Conservation (phyloP, 2,329 filamentous ascomycete species). For the Hypoxylon sp. region DNA sequence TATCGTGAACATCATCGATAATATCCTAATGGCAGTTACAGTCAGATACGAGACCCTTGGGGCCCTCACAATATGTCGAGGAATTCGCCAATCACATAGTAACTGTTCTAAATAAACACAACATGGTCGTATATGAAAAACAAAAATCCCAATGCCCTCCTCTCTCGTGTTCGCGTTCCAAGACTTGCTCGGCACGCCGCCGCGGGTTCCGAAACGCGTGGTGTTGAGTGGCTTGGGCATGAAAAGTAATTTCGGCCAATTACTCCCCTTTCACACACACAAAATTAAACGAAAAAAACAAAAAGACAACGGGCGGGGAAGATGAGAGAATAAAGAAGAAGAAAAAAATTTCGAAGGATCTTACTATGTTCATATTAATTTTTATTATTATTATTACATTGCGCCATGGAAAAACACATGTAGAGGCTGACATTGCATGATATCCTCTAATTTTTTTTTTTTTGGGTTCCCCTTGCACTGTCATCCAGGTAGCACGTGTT, state of each 20-base stretch:
- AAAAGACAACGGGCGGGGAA: slow-evolving; percentile 4
- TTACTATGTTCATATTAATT: slow-evolving; percentile 22
- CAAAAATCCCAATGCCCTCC: slow-evolving; percentile 1
- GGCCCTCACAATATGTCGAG: background rate
- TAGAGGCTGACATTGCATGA: slow-evolving; percentile 40
- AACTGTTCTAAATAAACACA: slow-evolving; percentile 10
- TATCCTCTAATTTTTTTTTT: slow-evolving; percentile 23
- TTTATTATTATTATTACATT: slow-evolving; percentile 33
- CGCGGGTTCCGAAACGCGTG: slow-evolving; percentile 21
- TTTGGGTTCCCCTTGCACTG: slow-evolving; percentile 1
- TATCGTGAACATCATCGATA: slow-evolving; percentile 21
- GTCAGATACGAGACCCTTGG: slow-evolving; percentile 12
- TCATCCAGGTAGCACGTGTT: background rate
- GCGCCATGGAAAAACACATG: slow-evolving; percentile 29
- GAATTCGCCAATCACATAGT: slow-evolving; percentile 8
- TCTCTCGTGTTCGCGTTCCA: slow-evolving; percentile 40
- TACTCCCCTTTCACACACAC: slow-evolving; percentile 31
- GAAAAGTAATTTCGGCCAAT: slow-evolving; percentile 43
- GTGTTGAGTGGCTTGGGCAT: slow-evolving; percentile 40
- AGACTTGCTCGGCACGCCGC: slow-evolving; percentile 22
- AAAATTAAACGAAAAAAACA: slow-evolving; percentile 31
- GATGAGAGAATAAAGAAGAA: background rate
- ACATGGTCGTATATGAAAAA: slow-evolving; percentile 21
- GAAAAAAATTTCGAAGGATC: slow-evolving; percentile 32
- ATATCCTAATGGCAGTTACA: slow-evolving; percentile 11